Conservation (phyloP, 2,329 filamentous ascomycete genomes). For the Cytospora paraplurivora region DNA sequence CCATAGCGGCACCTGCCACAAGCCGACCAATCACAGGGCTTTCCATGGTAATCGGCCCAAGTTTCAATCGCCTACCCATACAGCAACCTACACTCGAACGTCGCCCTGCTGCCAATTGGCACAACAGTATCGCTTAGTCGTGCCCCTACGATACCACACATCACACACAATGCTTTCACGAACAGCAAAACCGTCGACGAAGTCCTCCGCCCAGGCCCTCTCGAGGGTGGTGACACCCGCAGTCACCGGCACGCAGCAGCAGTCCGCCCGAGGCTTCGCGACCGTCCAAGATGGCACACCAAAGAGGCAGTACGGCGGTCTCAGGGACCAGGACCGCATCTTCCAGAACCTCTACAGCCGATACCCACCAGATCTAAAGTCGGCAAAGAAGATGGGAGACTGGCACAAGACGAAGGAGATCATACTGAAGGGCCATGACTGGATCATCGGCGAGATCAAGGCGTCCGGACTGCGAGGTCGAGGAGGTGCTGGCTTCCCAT, state of each 20-base stretch:
- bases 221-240: conserved; percentile 39
- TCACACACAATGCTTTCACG: conserved; percentile 46
- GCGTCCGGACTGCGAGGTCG: conserved; percentile 91
- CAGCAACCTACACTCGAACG: conserved; percentile 15
- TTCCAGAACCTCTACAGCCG: conserved; percentile 98
- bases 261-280: conserved; percentile 67
- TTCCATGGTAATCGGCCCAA: conserved; percentile 29
- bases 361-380: conserved; percentile 87
- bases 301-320: conserved; percentile 77
- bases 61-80: conserved; percentile 29
- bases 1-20: conserved; percentile 12
- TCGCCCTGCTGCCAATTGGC: conserved; percentile 36
- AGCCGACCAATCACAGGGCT: conserved; percentile 28
- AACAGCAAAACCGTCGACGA: conserved; percentile 44
- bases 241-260: conserved; percentile 51
- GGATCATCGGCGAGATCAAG: conserved; percentile 98
- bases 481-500: conserved; percentile 97
- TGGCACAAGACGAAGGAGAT: conserved; percentile 99
- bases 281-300: conserved; percentile 75
- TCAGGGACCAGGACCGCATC: conserved; percentile 96
- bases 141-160: conserved; percentile 35
- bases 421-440: conserved; percentile 93
- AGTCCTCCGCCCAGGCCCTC: conserved; percentile 44
- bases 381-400: conserved; percentile 95
- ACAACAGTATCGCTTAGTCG: conserved; percentile 40